These are phyloP conservation scores for Ceratocystis lukuohia DNA, from an alignment of 2,329 filamentous ascomycete genomes.

Conservation along the genomic window DNA sequence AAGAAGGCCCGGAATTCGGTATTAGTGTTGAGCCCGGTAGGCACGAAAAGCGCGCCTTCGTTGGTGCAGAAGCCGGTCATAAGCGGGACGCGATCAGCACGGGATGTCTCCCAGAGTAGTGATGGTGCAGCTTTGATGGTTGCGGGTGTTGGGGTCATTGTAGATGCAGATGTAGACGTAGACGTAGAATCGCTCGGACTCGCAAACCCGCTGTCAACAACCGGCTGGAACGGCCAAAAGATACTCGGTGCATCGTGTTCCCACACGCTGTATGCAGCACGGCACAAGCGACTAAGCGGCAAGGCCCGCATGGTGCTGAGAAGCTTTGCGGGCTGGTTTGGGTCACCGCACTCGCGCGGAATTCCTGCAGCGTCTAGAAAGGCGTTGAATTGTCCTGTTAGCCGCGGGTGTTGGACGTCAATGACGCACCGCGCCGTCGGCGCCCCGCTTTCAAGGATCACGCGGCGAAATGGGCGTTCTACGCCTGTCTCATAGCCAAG, in stretches of 20 bases:
- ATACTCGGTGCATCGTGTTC: constrained; percentile 23
- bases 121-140: constrained; percentile 31
- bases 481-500: constrained; percentile 35
- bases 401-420: constrained; percentile 40
- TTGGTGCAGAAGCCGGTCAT: constrained; percentile 59
- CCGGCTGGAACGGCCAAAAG: constrained; percentile 55
- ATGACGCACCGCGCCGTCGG: constrained; percentile 43
- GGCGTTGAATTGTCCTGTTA: constrained; percentile 42
- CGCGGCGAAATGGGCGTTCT: constrained; percentile 35
- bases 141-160: constrained; percentile 26
- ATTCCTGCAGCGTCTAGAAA: constrained; percentile 26
- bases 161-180: constrained; percentile 32
- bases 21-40: constrained; percentile 33
- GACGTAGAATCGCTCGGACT: constrained; percentile 23
- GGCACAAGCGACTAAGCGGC: constrained; percentile 26
- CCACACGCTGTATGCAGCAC: constrained; percentile 6
- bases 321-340: constrained; percentile 33
- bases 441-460: constrained; percentile 44
- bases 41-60: constrained; percentile 54
- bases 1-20: constrained; percentile 49
- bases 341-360: constrained; percentile 10
- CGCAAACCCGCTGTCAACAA: constrained; percentile 43
- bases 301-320: constrained; percentile 29
- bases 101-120: constrained; percentile 28
- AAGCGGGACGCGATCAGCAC: constrained; percentile 33